phyloP scores from a whole-genome alignment of 1,284 basidiomycete genomes.

The Pseudozyma pruni region DNA sequence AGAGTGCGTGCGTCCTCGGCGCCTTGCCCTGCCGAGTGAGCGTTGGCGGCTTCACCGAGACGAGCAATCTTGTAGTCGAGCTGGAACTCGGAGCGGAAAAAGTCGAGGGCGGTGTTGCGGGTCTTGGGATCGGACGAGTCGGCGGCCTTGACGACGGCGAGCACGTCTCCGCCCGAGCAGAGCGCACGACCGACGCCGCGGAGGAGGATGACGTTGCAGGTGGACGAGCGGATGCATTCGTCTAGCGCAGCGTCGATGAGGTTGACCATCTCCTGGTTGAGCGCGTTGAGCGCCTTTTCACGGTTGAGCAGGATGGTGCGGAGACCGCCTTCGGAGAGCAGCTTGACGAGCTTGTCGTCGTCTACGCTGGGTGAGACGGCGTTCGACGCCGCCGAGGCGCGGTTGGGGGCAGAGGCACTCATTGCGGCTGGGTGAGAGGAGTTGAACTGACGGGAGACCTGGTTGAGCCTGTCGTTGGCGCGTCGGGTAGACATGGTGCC shows the following conservation, averaged over 20 bases:
- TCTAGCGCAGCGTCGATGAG: constrained; percentile 79
- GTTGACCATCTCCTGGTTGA: constrained; percentile 84
- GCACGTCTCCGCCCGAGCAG: constrained; percentile 94
- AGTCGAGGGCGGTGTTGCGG: constrained; percentile 76
- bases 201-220: constrained; percentile 57
- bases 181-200: constrained; percentile 80
- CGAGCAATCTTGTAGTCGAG: constrained; percentile 85
- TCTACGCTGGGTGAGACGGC: background rate
- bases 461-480: constrained; percentile 33
- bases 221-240: constrained; percentile 70
- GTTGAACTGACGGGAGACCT: constrained; percentile 40
- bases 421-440: constrained; percentile 11
- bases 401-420: constrained; percentile 18
- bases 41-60: constrained; percentile 44
- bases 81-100: constrained; percentile 94
- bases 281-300: constrained; percentile 83
- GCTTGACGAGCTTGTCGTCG: constrained; percentile 46
- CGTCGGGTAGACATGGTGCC: constrained; percentile 28
- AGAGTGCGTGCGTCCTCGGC: constrained; percentile 40
- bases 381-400: background rate
- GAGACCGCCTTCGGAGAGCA: constrained; percentile 49
- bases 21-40: constrained; percentile 71
- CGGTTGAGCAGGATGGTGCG: constrained; percentile 84
- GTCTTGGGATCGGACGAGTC: constrained; percentile 42
- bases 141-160: constrained; percentile 69